Percentiles rank a stretch among this genome's conserved stretches.
phyloP scores from a whole-genome alignment of 345 rosid species.

The Aquilaria malaccensis region DNA sequence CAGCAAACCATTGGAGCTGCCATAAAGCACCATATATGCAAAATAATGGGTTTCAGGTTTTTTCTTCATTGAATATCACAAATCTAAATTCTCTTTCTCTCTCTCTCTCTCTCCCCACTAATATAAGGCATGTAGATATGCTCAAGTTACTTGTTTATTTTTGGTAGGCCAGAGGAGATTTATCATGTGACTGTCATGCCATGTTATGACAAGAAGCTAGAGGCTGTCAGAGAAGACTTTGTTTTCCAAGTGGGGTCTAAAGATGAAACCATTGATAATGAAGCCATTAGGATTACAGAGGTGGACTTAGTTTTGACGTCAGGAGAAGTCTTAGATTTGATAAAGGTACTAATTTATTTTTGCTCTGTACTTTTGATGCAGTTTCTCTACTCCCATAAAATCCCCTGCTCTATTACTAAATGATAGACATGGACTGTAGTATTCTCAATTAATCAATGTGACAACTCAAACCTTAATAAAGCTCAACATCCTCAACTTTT shows the following conservation, averaged over 20 bases:
- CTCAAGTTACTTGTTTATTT: slow-evolving; percentile 12
- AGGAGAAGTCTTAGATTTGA: slow-evolving; percentile 81
- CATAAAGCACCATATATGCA: slow-evolving; percentile 61
- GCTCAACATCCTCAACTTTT: too few relatives aligned
- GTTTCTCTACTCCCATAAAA: too few relatives aligned
- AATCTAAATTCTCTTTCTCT: background rate
- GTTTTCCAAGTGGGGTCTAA: slow-evolving; percentile 43
- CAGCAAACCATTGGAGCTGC: slow-evolving; percentile 86
- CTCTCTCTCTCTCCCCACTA: slow-evolving; percentile 3
- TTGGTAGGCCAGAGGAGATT: slow-evolving; percentile 65
- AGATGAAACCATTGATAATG: slow-evolving; percentile 18
- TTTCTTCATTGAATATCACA: background rate
- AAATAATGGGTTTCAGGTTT: slow-evolving; percentile 68
- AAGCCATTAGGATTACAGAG: slow-evolving; percentile 38
- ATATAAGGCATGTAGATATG: slow-evolving; percentile 50
- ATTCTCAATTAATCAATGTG: too few relatives aligned
- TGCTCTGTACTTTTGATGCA: too few relatives aligned
- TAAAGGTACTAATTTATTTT: slow-evolving; percentile 39
- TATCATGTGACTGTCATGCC: slow-evolving; percentile 98
- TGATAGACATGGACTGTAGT: too few relatives aligned
- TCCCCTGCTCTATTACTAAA: too few relatives aligned
- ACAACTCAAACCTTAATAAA: too few relatives aligned
- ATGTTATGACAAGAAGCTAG: slow-evolving; percentile 95
- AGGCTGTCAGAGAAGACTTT: slow-evolving; percentile 88
- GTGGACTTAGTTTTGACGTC: slow-evolving; percentile 96